A percentile compares a stretch with the other conserved stretches of the same genome.
Evolutionary conservation across 2,329 filamentous ascomycete genomes (phyloP).

Genomic region (Fusarium devonianum): DNA sequence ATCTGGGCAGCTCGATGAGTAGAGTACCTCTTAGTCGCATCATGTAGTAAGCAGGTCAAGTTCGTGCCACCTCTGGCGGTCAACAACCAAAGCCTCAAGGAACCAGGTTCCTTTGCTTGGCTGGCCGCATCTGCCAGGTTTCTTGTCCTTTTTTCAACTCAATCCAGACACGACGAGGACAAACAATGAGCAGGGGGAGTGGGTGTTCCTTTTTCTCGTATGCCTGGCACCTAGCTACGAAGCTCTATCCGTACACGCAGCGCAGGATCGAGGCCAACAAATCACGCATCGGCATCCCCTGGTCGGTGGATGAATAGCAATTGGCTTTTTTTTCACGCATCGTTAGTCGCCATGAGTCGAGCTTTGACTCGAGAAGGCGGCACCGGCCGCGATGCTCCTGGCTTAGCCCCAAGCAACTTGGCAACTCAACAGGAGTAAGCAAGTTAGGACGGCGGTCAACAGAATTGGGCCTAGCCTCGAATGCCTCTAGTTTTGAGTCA

Average conservation of each 20-base stretch:
- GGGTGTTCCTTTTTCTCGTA: constrained; percentile 11
- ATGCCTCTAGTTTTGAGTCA: constrained; percentile 17
- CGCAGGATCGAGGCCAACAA: constrained; percentile 22
- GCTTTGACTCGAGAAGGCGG: neutral
- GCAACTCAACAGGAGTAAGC: constrained; percentile 3
- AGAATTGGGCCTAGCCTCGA: constrained; percentile 26
- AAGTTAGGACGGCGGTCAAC: constrained; percentile 16
- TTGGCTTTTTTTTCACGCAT: constrained; percentile 20
- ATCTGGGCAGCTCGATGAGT: constrained; percentile 24
- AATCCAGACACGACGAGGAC: neutral
- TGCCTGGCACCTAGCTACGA: constrained; percentile 2
- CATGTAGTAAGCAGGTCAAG: neutral
- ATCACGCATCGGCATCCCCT: constrained; percentile 19
- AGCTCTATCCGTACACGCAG: constrained; percentile 1
- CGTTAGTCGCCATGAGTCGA: constrained; percentile 8
- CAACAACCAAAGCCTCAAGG: too few species aligned
- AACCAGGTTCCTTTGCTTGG: constrained; percentile 25
- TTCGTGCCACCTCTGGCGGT: constrained; percentile 26
- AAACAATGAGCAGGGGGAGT: constrained; percentile 1
- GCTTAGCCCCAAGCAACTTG: constrained; percentile 21
- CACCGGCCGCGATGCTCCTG: constrained; percentile 23
- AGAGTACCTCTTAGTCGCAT: constrained; percentile 1
- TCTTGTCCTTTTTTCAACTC: constrained; percentile 1
- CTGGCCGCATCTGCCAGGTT: constrained; percentile 19
- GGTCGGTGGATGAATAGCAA: constrained; percentile 11